A percentile compares a stretch with the other conserved stretches of the same genome.
Evolutionary conservation across 2,329 filamentous ascomycete species (phyloP).

Genomic region (Ascochyta pisi): DNA sequence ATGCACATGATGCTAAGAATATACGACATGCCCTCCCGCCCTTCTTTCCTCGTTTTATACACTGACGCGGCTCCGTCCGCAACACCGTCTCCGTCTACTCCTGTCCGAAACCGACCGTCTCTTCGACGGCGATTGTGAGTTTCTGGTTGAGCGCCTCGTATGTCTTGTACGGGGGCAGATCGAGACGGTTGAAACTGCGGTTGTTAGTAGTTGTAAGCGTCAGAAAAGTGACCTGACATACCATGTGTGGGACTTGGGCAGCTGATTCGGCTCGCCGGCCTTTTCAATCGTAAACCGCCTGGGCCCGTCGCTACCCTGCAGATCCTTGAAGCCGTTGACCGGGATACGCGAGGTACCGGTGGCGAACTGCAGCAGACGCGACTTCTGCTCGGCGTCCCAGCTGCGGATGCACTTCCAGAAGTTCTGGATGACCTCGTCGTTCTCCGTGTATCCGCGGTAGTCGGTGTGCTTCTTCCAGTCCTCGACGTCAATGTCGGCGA

Average conservation of each 20-base stretch:
- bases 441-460: conserved; percentile 97
- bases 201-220: not conserved
- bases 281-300: conserved; percentile 98
- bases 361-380: conserved; percentile 91
- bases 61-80: not conserved
- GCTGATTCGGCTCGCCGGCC: conserved; percentile 84
- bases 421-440: conserved; percentile 94
- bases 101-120: conserved; percentile 98
- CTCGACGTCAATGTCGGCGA: conserved; percentile 99
- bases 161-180: conserved; percentile 90
- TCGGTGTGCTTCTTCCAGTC: conserved; percentile 99
- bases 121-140: conserved; percentile 94
- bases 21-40: not conserved
- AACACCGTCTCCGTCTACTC: conserved; percentile 63
- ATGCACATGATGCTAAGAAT: not conserved
- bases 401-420: conserved; percentile 98
- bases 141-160: conserved; percentile 86
- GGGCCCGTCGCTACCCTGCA: conserved; percentile 95
- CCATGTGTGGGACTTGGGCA: conserved; percentile 98
- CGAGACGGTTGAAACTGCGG: conserved; percentile 90
- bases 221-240: conserved; percentile 57
- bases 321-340: conserved; percentile 98
- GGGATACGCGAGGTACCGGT: conserved; percentile 97
- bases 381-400: conserved; percentile 99
- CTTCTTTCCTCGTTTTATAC: conserved; percentile 7